Base-by-base conservation (phyloP, 306 rosid species). In the Aeschynomene evenia region DNA sequence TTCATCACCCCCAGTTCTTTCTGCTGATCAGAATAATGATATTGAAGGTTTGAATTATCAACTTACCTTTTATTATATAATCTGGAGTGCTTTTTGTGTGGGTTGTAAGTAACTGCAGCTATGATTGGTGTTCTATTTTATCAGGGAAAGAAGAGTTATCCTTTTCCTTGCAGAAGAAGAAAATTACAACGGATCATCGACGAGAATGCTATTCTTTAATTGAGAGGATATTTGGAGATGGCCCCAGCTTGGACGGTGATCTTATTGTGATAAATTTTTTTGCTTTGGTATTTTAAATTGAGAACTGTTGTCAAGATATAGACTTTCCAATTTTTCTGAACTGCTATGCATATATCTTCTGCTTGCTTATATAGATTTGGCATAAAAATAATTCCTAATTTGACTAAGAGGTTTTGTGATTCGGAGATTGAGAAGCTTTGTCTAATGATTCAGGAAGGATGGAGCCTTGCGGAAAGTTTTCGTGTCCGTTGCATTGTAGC, bases 391-490 rank as follows among this genome's bases (percentile, higher is more conserved):
- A 45, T 74, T 51, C 55, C 5, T 4, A 57, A 57, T 68, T 81
- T 36, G 18, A 13, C 26, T 10, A 7, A 26, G 24, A 3, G 60
- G 37, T 46, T 37, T 42, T 48, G 48, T 70, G 71, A 67, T 55
- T 20, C 55, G 14, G 31, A 40, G 33, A 59, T 63, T 51, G 42
- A 75, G 58, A 22, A 54, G 29, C 50, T 66, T 70, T 76, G 42
- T 70, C 28, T 86, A 72, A 79, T 81, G 79, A 24, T 75, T 72
- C 79, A 91, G 97, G 97, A 91, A 86, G 97, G 97, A 28, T 91
- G 97, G 97, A 88, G 89, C 83, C 86, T 91, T 60, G 95, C 95
- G 0, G 97, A 91, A 63, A 58, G 76, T 20, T 91, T 86, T 69
- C 66, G 34, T 63, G 79, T 91, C 69, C 89, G 80, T 6, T 91